These are phyloP conservation scores for Blastobotrys arbuscula DNA, from an alignment of 1,139 yeast genomes.

Conservation along the genomic window DNA sequence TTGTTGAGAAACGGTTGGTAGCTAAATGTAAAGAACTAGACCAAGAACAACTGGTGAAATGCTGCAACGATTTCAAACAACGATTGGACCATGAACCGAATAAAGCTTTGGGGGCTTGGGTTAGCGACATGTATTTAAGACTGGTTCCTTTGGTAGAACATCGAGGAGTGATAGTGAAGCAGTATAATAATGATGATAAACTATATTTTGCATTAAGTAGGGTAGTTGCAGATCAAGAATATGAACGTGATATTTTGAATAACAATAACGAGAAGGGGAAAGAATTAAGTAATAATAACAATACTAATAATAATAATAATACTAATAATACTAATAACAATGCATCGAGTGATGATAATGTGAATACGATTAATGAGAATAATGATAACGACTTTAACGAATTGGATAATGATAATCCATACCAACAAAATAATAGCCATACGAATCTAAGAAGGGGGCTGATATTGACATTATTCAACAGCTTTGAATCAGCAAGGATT, in stretches of 20 bases:
- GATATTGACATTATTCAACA: not conserved
- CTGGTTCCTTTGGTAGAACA: not conserved
- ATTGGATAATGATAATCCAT: not conserved
- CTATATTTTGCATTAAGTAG: not conserved
- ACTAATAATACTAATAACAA: too few species aligned
- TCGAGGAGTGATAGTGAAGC: not conserved
- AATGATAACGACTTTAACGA: too few species aligned
- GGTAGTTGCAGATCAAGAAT: not conserved
- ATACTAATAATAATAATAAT: not conserved
- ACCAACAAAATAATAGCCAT: not conserved
- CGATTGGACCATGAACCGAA: not conserved
- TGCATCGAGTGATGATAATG: too few species aligned
- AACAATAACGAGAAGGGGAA: not conserved
- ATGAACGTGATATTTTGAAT: not conserved
- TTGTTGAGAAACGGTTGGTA: constrained; percentile 1
- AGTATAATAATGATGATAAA: not conserved
- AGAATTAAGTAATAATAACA: not conserved
- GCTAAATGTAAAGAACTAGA: not conserved
- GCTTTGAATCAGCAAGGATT: not conserved
- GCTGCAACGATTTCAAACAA: not conserved
- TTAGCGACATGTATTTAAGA: not conserved
- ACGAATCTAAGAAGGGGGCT: not conserved
- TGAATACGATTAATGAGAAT: too few species aligned
- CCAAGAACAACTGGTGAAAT: not conserved
- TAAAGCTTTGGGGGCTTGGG: not conserved